Conservation (phyloP, 1,284 basidiomycete genomes). For the Microbotryomycetes sp. region DNA sequence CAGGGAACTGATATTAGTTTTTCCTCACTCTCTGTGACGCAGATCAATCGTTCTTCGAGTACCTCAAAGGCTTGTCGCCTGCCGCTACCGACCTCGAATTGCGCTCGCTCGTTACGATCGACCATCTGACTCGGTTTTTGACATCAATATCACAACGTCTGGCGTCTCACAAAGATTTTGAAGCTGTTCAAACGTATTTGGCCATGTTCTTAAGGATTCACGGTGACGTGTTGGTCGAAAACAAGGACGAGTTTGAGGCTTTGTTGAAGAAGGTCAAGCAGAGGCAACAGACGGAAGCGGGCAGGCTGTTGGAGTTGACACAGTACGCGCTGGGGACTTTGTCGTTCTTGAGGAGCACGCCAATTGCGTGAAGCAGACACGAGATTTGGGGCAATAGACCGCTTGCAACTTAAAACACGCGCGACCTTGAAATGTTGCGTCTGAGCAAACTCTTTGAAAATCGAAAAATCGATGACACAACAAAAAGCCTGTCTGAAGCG, state of each 20-base stretch:
- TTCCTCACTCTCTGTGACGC: slow-evolving; percentile 1
- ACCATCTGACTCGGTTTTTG: slow-evolving; percentile 63
- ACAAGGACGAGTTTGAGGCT: slow-evolving; percentile 11
- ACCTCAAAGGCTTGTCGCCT: slow-evolving; percentile 78
- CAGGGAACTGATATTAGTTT: neutral
- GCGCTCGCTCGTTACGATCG: slow-evolving; percentile 54
- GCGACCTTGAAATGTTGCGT: no score
- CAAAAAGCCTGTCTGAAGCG: no score
- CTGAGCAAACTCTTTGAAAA: no score
- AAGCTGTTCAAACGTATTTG: slow-evolving; percentile 86
- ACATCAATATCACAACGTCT: slow-evolving; percentile 66
- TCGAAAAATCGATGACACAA: no score
- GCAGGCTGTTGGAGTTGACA: slow-evolving; percentile 25
- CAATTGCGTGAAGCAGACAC: slow-evolving; percentile 7
- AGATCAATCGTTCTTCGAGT: slow-evolving; percentile 79
- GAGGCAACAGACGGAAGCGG: slow-evolving; percentile 24
- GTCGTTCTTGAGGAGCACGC: slow-evolving; percentile 22
- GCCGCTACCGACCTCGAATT: slow-evolving; percentile 86
- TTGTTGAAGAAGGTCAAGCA: slow-evolving; percentile 7
- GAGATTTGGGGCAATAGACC: no score
- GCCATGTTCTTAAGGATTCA: slow-evolving; percentile 78
- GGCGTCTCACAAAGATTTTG: slow-evolving; percentile 76
- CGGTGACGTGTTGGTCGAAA: slow-evolving; percentile 61
- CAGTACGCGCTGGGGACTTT: slow-evolving; percentile 27
- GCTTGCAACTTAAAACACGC: no score